These are phyloP conservation scores for Allantophomopsis lycopodina DNA, from an alignment of 2,329 filamentous ascomycete species.

Conservation along the genomic window DNA sequence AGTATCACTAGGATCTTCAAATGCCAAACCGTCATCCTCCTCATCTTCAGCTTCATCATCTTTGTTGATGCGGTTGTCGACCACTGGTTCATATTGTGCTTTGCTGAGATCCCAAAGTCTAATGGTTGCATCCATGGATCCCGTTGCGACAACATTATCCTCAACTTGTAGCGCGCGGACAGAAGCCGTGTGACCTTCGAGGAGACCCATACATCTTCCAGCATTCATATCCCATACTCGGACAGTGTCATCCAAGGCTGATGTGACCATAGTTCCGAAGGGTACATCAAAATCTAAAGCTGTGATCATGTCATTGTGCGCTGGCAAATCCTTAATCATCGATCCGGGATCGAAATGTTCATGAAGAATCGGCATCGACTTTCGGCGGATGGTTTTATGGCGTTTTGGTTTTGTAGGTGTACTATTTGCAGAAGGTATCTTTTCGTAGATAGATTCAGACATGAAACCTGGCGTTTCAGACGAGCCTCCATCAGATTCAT, in stretches of 20 bases:
- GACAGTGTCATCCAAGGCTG: conserved; percentile 85
- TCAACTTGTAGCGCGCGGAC: conserved; percentile 87
- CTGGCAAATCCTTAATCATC: conserved; percentile 74
- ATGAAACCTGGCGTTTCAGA: conserved; percentile 55
- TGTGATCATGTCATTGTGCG: conserved; percentile 79
- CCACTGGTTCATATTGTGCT: conserved; percentile 62
- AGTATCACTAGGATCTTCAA: conserved; percentile 56
- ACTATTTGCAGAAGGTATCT: conserved; percentile 48
- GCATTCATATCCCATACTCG: conserved; percentile 94
- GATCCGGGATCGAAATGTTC: conserved; percentile 89
- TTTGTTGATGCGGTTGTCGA: conserved; percentile 33
- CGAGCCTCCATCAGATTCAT: conserved; percentile 29
- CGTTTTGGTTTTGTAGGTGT: conserved; percentile 37
- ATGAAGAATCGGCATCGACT: conserved; percentile 88
- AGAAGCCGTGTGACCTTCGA: conserved; percentile 91
- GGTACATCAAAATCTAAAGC: conserved; percentile 94
- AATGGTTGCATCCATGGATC: conserved; percentile 89
- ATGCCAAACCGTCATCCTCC: conserved; percentile 56
- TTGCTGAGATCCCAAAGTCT: conserved; percentile 88
- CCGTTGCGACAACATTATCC: conserved; percentile 89
- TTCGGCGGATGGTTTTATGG: conserved; percentile 47
- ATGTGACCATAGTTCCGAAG: conserved; percentile 87
- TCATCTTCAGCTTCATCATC: conserved; percentile 42
- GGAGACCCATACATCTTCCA: conserved; percentile 76
- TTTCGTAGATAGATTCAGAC: conserved; percentile 96